Percentiles rank a stretch among this genome's conserved stretches.
These are phyloP conservation scores for Termitomyces sp. DNA, from an alignment of 768 basidiomycete species.

Conservation along the genomic window DNA sequence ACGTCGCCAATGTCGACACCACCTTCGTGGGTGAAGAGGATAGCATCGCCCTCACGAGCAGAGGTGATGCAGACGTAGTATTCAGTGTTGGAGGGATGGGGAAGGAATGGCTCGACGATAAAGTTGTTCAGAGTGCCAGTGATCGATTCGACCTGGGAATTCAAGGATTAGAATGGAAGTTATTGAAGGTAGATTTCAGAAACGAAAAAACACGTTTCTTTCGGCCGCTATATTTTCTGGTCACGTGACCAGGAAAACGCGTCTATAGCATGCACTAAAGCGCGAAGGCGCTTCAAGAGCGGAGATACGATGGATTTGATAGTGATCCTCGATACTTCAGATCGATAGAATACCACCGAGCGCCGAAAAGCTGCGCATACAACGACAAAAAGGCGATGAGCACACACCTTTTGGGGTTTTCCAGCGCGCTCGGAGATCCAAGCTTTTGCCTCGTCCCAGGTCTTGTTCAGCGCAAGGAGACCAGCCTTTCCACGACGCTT, in stretches of 20 bases:
- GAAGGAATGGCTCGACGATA: conserved; percentile 98
- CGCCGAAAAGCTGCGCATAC: conserved; percentile 4
- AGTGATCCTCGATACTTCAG: conserved; percentile 5
- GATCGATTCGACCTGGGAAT: conserved; percentile 78
- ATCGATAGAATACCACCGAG: conserved; percentile 14
- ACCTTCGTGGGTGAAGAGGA: conserved; percentile 98
- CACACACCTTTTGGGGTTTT: conserved; percentile 83
- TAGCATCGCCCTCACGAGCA: conserved; percentile 88
- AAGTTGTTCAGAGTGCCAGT: conserved; percentile 97
- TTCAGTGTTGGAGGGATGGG: conserved; percentile 90
- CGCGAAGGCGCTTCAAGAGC: conserved; percentile 11
- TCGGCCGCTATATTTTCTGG: conserved; percentile 4
- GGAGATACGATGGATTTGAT: conserved; percentile 19
- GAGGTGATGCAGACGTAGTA: conserved; percentile 99
- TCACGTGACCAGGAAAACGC: conserved; percentile 26
- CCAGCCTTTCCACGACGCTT: conserved; percentile 99
- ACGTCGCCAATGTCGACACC: conserved; percentile 99
- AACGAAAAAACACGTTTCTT: background rate
- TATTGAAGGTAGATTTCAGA: background rate
- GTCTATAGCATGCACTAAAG: conserved; percentile 13
- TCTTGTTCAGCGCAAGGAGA: conserved; percentile 90
- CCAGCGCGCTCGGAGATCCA: conserved; percentile 91
- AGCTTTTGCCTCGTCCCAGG: conserved; percentile 79
- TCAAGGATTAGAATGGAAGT: background rate
- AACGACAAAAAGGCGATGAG: conserved; percentile 13